Evolutionary conservation across 1,284 basidiomycete species (phyloP).

Genomic region (Leccinum fuscescens): DNA sequence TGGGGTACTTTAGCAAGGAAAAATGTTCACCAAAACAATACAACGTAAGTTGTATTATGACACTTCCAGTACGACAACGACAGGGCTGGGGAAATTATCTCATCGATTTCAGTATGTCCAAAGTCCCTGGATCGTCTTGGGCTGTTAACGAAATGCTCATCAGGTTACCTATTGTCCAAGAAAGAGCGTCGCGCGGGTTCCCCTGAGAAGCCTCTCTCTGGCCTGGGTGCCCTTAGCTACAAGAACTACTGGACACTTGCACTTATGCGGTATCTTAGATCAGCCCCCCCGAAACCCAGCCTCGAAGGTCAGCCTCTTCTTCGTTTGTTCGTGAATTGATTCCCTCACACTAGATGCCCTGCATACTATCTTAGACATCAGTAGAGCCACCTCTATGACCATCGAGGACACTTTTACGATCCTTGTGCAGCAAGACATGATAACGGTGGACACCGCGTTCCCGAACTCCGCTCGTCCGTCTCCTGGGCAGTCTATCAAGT

Average conservation of each 20-base stretch:
- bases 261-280: conserved; percentile 80
- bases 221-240: conserved; percentile 88
- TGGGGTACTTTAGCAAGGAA: conserved; percentile 99
- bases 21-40: conserved; percentile 94
- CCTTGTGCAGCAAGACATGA: conserved; percentile 78
- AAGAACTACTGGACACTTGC: conserved; percentile 93
- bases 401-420: conserved; percentile 83
- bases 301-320: conserved; percentile 67
- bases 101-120: conserved; percentile 89
- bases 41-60: conserved; percentile 99
- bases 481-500: conserved; percentile 74
- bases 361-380: conserved; percentile 65
- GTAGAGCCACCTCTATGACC: conserved; percentile 86
- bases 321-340: conserved; percentile 13
- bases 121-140: conserved; percentile 19
- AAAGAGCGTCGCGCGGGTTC: conserved; percentile 88
- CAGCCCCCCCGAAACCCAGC: conserved; percentile 56
- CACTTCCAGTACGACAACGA: conserved; percentile 90
- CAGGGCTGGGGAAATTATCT: conserved; percentile 93
- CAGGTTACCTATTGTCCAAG: conserved; percentile 94
- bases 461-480: conserved; percentile 57
- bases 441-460: conserved; percentile 53
- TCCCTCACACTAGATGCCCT: conserved; percentile 19
- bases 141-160: conserved; percentile 3
- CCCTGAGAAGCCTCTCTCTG: conserved; percentile 91